Evolutionary conservation across 768 basidiomycete genomes (phyloP), one percentile per base, ranked within the genome.

Genomic region (Serpula lacrymans): DNA sequence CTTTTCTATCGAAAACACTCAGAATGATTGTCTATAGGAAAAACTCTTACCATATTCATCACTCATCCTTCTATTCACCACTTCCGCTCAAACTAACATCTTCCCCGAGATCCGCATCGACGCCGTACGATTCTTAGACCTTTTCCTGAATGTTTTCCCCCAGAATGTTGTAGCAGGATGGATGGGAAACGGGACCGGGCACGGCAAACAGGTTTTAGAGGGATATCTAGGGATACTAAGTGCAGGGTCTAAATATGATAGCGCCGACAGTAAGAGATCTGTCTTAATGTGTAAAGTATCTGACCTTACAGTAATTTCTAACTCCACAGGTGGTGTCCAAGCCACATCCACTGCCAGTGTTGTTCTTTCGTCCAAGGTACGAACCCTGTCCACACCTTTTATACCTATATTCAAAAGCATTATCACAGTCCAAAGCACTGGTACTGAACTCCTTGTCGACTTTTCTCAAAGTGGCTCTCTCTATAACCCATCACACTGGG

Each of bases 81-180:
- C 88, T 5, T 95, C 93, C 8, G 90, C 91, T 0, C 85, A 94
- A 59, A 93, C 90, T 0, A 88, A 94, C 52, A 95, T 98, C 34
- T 96, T 93, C 59, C 93, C 93, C 16, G 91, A 95, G 60, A 91
- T 97, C 45, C 78, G 92, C 12, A 75, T 97, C 27, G 94, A 97
- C 55, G 89, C 91, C 3, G 72, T 95, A 39, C 80, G 83, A 10
- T 79, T 91, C 49, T 62, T 97, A 30, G 76, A 87, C 51, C 57
- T 94, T 17, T 71, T 91, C 28, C 70, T 96, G 3, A 79, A 84
- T 26, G 54, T 69, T 43, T 77, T 86, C 4, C 91, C 93, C 8
- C 70, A 72, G 29, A 64, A 72, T 6, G 78, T 92, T 4, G 74
- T 83, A 3, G 66, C 68, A 37, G 81, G 83, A 6, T 94, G 88